Evolutionary conservation across 2,329 filamentous ascomycete species (phyloP), one percentile per base, ranked within the genome.

Genomic region (Epichloe gansuensis): DNA sequence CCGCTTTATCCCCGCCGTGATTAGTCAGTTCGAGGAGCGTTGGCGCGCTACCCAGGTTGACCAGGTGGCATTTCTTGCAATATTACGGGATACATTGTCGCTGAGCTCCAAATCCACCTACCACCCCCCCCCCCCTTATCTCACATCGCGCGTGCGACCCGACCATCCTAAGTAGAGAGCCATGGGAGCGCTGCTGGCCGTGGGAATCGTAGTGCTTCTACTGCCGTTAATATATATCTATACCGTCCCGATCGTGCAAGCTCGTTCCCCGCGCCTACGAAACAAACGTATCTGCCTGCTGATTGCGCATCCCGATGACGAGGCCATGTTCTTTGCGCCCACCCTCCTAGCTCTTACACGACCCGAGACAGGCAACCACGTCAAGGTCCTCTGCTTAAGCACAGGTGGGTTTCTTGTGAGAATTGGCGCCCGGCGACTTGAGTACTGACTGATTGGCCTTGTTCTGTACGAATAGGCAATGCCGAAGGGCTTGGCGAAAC

Each of bases 271-370:
- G 4, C 77, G 72, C 44, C 73, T 96, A 56, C 75, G 74, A 60
- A 85, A 88, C 72, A 94, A 95, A 76, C 82, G 87, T 63, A 89
- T 98, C 64, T 86, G 87, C 65, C 78, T 98, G 51, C 75, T 98
- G 51, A 97, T 98, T 63, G 93, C 93, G 23, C 93, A 98, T 71
- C 93, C 93, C 0, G 93, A 98, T 69, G 93, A 98, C 63, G 93
- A 98, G 73, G 93, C 91, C 67, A 98, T 98, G 93, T 98, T 98
- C 76, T 98, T 98, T 70, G 82, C 89, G 56, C 93, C 93, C 0
- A 87, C 89, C 0, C 75, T 97, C 13, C 76, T 94, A 60, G 82
- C 87, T n/a, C 78, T 98, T 53, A 91, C 89, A 17, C 75, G 79
- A 13, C 88, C 89, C 4, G 80, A 83, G 54, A 75, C 85, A 21